These are phyloP conservation scores for Fomes fomentarius DNA, from an alignment of 1,284 basidiomycete species.

Conservation along the genomic window DNA sequence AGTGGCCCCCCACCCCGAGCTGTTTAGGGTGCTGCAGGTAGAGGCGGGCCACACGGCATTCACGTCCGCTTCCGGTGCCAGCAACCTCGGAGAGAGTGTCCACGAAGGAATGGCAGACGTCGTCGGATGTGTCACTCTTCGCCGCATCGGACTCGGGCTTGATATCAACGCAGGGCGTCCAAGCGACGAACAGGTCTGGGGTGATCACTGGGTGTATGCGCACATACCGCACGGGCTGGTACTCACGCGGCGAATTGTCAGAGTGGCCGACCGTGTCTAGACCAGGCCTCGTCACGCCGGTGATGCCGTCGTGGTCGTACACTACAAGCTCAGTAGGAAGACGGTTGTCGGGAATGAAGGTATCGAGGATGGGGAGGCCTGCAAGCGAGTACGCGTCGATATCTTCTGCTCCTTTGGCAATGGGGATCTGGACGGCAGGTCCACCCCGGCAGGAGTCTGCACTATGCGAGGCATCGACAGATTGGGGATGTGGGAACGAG, in stretches of 20 bases:
- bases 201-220: conserved; percentile 1
- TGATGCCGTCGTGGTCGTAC: conserved; percentile 25
- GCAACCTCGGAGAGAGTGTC: too few relatives aligned
- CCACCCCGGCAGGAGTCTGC: too few relatives aligned
- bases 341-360: conserved; percentile 31
- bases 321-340: conserved; percentile 37
- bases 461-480: too few relatives aligned
- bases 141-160: background rate
- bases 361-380: conserved; percentile 23
- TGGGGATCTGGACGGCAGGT: too few relatives aligned
- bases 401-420: too few relatives aligned
- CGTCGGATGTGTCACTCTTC: background rate
- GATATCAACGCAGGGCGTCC: background rate
- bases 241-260: too few relatives aligned
- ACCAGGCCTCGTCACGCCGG: background rate
- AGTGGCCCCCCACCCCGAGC: conserved; percentile 38
- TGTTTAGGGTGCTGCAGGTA: conserved; percentile 30
- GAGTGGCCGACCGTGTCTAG: background rate
- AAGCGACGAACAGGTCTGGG: background rate
- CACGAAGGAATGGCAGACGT: too few relatives aligned
- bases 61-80: too few relatives aligned
- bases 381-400: background rate
- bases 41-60: conserved; percentile 27
- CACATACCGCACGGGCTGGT: conserved; percentile 21
- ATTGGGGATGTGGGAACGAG: too few relatives aligned